These are phyloP conservation scores for Danielia oregonensis DNA, from an alignment of 805 yeast species.

Conservation along the genomic window DNA sequence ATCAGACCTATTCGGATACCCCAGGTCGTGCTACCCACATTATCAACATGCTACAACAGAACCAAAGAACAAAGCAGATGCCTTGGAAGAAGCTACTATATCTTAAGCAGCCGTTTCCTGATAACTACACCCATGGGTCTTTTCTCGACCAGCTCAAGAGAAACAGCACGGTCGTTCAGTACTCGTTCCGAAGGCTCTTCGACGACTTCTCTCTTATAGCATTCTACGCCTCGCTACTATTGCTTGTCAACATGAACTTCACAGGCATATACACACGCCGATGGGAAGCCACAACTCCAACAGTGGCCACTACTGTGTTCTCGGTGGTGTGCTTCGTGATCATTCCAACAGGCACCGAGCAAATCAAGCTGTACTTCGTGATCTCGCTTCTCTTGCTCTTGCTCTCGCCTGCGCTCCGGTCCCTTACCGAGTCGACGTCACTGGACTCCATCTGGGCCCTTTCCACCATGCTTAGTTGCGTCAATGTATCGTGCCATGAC, in stretches of 20 bases:
- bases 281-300: constrained; percentile 50
- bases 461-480: constrained; percentile 70
- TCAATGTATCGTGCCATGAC: constrained; percentile 66
- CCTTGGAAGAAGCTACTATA: constrained; percentile 82
- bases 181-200: constrained; percentile 61
- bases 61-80: too few species aligned
- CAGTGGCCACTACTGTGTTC: constrained; percentile 22
- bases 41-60: too few species aligned
- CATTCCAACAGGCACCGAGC: constrained; percentile 2
- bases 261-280: constrained; percentile 48
- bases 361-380: constrained; percentile 61
- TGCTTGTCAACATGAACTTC: constrained; percentile 67
- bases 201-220: constrained; percentile 68
- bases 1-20: too few species aligned
- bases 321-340: constrained; percentile 11
- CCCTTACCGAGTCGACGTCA: constrained; percentile 83
- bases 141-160: constrained; percentile 78
- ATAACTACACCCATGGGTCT: constrained; percentile 80
- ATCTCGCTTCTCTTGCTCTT: constrained; percentile 70
- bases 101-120: constrained; percentile 83
- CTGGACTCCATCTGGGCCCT: constrained; percentile 95
- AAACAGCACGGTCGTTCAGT: constrained; percentile 68
- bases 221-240: constrained; percentile 60
- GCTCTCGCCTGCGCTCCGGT: constrained; percentile 84
- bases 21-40: too few species aligned